Evolutionary conservation across 1,284 basidiomycete species (phyloP), one percentile per base, ranked within the genome.

Genomic region (Trametes pubescens): DNA sequence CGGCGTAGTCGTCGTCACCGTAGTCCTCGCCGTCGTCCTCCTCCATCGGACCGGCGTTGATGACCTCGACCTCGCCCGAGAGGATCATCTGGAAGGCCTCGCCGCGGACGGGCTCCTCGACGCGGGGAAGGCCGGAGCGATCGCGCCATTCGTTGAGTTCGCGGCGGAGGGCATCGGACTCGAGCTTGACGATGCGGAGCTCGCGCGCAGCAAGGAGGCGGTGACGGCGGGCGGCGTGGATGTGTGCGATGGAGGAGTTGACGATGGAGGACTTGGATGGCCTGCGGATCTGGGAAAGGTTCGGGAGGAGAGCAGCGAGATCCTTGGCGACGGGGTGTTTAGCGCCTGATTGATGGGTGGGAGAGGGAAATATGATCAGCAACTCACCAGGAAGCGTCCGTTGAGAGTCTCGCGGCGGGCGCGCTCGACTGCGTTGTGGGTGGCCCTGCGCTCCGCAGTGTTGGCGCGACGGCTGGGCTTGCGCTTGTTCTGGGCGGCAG

Each of bases 191-290:
- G 56, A 87, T 76, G 60, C 93, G 90, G 55, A 95, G 82, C 75
- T 95, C 89, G 68, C 88, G 86, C 13, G 91, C 85, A 24, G 93
- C 93, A 60, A 93, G 81, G 48, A 91, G 79, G 61, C 94, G 88
- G 74, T 94, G 91, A 55, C 92, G 84, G 65, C 94, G 88, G 59
- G 91, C 90, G 53, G 90, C 87, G 73, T 92, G 90, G 70, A 96
- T 86, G 76, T 95, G 89, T 0, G 92, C 87, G 74, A 96, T 95
- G 65, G 88, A 91, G 51, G 92, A 94, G 80, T 96, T 97, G 77
- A 98, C 95, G 75, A 98, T 97, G 64, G 93, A 91, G 18, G 92
- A 93, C 80, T 98, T 98, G 76, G 92, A 95, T 1, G 95, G 96
- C 51, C 96, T 89, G 67, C 95, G 91, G 78, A 95, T 92, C 71